Conservation (phyloP, 768 basidiomycete species). For the Auricularia sp. region DNA sequence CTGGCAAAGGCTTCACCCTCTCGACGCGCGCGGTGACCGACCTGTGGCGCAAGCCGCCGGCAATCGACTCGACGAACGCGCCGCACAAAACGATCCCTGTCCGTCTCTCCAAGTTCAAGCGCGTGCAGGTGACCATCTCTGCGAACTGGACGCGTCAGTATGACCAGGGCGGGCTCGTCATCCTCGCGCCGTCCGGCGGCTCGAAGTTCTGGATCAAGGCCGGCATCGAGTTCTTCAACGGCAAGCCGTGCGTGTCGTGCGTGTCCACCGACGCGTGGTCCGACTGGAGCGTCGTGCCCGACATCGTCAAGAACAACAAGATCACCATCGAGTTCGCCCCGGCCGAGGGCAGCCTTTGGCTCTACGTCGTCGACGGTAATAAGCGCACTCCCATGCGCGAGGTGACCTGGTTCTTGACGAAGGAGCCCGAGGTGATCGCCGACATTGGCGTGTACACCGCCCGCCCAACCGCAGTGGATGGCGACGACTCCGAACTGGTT, state of each 20-base stretch:
- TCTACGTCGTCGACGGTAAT: conserved; percentile 13
- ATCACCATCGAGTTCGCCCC: conserved; percentile 1
- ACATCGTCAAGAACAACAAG: background rate
- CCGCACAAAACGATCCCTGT: conserved; percentile 10
- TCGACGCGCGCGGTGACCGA: conserved; percentile 11
- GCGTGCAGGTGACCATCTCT: conserved; percentile 16
- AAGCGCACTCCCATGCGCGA: conserved; percentile 15
- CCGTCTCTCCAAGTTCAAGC: conserved; percentile 12
- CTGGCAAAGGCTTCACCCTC: background rate
- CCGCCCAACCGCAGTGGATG: conserved; percentile 13
- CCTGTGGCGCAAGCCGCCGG: conserved; percentile 21
- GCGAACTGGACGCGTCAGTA: conserved; percentile 20
- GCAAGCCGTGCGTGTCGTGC: conserved; percentile 7
- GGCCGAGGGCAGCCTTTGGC: conserved; percentile 13
- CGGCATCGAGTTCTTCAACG: conserved; percentile 22
- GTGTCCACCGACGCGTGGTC: background rate
- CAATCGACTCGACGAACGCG: conserved; percentile 14
- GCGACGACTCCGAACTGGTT: conserved; percentile 1
- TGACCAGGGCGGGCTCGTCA: conserved; percentile 21
- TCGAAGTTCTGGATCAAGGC: conserved; percentile 18
- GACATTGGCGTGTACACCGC: conserved; percentile 16
- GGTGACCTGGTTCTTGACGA: conserved; percentile 20
- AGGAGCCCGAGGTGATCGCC: conserved; percentile 6
- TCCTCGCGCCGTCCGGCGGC: conserved; percentile 6
- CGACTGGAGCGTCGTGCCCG: background rate